Evolutionary conservation across 495 filamentous ascomycete species (phyloP).

Genomic region (Platismatia glauca): DNA sequence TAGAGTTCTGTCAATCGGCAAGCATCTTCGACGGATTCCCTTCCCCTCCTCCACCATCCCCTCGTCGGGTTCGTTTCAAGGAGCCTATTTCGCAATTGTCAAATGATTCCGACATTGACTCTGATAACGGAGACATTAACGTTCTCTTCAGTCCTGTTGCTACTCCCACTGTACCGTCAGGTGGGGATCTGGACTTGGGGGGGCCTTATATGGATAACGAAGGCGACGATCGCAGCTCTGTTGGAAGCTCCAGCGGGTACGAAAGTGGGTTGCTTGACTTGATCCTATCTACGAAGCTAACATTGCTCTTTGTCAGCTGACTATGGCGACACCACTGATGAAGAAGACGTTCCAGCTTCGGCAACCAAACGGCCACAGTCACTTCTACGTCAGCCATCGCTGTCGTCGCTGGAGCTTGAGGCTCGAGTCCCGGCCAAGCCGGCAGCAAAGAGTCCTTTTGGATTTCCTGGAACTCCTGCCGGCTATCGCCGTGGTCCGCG

Average conservation of each 20-base stretch:
- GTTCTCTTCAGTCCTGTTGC: slow-evolving; percentile 9
- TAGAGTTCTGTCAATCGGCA: slow-evolving; percentile 28
- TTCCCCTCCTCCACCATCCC: background rate
- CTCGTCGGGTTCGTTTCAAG: slow-evolving; percentile 21
- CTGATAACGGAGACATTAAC: slow-evolving; percentile 10
- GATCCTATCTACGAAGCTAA: slow-evolving; percentile 46
- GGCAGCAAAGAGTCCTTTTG: slow-evolving; percentile 29
- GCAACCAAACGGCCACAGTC: slow-evolving; percentile 47
- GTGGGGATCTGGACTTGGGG: slow-evolving; percentile 31
- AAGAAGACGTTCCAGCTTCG: slow-evolving; percentile 56
- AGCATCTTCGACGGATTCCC: background rate
- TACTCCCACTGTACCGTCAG: slow-evolving; percentile 23
- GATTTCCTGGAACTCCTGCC: slow-evolving; percentile 34
- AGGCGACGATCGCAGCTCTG: slow-evolving; percentile 44
- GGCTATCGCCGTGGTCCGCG: slow-evolving; percentile 47
- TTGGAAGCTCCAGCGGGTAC: slow-evolving; percentile 61
- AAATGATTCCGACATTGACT: slow-evolving; percentile 8
- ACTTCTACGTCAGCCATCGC: slow-evolving; percentile 46
- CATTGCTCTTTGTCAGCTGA: slow-evolving; percentile 48
- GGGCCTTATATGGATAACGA: slow-evolving; percentile 29
- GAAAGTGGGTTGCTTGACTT: slow-evolving; percentile 53
- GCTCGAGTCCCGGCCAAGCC: slow-evolving; percentile 4
- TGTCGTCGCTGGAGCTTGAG: slow-evolving; percentile 20
- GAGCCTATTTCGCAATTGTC: slow-evolving; percentile 9
- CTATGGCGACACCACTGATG: slow-evolving; percentile 74